Evolutionary conservation across 345 rosid genomes (phyloP).

Genomic region (Corchorus capsularis): DNA sequence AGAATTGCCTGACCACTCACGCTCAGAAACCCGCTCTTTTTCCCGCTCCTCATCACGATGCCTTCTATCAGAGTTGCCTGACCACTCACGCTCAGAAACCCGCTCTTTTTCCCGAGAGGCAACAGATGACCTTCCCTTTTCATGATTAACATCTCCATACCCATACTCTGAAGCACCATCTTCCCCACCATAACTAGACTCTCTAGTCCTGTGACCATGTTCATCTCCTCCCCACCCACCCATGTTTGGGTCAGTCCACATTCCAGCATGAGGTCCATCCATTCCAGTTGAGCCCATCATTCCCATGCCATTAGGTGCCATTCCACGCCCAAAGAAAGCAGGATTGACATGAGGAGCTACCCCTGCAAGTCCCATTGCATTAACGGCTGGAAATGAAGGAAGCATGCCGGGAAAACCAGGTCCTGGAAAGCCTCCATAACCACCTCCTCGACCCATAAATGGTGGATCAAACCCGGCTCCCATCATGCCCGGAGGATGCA

Average conservation of each 20-base stretch:
- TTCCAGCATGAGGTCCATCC: constrained; percentile 68
- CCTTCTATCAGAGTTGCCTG: constrained; percentile 49
- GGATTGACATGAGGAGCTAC: constrained; percentile 94
- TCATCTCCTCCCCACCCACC: constrained; percentile 71
- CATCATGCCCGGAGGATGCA: constrained; percentile 84
- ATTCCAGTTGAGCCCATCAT: constrained; percentile 70
- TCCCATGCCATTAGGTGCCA: constrained; percentile 64
- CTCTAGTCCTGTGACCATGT: constrained; percentile 52
- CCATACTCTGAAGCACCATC: constrained; percentile 89
- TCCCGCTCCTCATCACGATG: constrained; percentile 30
- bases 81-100: constrained; percentile 69
- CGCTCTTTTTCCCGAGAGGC: constrained; percentile 64
- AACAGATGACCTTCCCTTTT: constrained; percentile 61
- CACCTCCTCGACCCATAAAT: constrained; percentile 76
- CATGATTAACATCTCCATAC: constrained; percentile 73
- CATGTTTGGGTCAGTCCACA: constrained; percentile 77
- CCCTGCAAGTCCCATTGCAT: constrained; percentile 78
- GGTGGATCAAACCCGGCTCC: constrained; percentile 81
- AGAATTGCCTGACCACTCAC: constrained; percentile 71
- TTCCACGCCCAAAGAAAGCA: constrained; percentile 73
- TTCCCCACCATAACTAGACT: constrained; percentile 78
- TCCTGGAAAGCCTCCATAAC: constrained; percentile 74
- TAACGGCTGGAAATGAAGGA: constrained; percentile 73
- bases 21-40: constrained; percentile 63
- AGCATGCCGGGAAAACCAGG: constrained; percentile 80